Evolutionary conservation across 257 asterid species (phyloP).

Genomic region (Forsythia suspensa): DNA sequence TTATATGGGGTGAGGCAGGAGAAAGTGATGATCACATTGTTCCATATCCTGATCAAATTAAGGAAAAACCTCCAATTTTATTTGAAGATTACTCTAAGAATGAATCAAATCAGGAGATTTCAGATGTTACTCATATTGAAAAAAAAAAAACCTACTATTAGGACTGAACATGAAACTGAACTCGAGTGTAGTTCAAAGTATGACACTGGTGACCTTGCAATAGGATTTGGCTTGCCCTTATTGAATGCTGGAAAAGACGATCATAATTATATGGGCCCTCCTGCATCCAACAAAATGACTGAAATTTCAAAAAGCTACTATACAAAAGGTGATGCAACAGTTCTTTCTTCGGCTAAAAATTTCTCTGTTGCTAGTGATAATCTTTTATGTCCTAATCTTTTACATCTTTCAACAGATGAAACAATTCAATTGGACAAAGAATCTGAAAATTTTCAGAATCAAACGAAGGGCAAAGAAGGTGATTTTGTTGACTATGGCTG

Average conservation of each 20-base stretch:
- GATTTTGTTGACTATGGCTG: constrained; percentile 81
- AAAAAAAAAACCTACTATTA: constrained; percentile 41
- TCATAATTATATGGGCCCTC: constrained; percentile 35
- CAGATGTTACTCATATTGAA: constrained; percentile 34
- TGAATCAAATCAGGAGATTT: constrained; percentile 45
- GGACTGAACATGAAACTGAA: constrained; percentile 34
- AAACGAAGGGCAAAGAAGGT: constrained; percentile 48
- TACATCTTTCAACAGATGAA: constrained; percentile 45
- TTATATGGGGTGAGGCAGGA: constrained; percentile 78
- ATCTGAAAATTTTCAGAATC: constrained; percentile 61
- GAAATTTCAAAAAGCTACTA: constrained; percentile 34
- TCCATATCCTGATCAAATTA: constrained; percentile 69
- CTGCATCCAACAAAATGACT: constrained; percentile 30
- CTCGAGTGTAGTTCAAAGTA: constrained; percentile 40
- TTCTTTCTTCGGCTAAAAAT: neutral
- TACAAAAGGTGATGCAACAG: constrained; percentile 37
- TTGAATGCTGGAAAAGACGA: constrained; percentile 39
- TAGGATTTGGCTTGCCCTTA: constrained; percentile 38
- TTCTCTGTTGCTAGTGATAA: constrained; percentile 5
- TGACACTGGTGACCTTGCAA: constrained; percentile 33
- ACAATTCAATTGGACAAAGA: constrained; percentile 35
- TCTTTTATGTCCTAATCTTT: constrained; percentile 18
- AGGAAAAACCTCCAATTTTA: constrained; percentile 41
- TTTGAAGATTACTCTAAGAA: constrained; percentile 49
- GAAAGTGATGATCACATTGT: constrained; percentile 79